These are phyloP conservation scores for Deinandra increscens DNA, from an alignment of 129 eudicot species.

Conservation along the genomic window DNA sequence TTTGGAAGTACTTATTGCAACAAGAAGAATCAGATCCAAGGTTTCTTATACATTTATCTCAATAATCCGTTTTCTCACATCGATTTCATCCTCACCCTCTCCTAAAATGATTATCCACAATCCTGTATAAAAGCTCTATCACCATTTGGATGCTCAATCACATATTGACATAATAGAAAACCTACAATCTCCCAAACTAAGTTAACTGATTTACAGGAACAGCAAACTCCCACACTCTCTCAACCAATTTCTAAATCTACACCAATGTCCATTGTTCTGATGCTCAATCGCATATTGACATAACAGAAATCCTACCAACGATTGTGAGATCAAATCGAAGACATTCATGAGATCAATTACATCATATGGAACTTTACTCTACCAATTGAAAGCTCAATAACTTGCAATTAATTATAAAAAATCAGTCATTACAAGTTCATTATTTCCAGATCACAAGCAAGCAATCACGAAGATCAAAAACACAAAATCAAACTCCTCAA, in stretches of 20 bases:
- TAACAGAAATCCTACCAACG: background rate
- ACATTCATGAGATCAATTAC: background rate
- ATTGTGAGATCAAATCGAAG: constrained; percentile 1
- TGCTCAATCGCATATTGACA: too few species aligned
- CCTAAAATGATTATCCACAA: background rate
- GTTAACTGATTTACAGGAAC: background rate
- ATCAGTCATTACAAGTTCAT: background rate
- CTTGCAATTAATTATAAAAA: background rate
- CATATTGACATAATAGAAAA: background rate
- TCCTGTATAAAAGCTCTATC: background rate
- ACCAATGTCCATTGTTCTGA: too few species aligned
- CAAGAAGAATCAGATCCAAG: background rate
- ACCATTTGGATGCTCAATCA: background rate
- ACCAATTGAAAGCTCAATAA: background rate
- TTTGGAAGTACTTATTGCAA: background rate
- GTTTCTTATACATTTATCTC: background rate
- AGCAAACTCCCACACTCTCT: too few species aligned
- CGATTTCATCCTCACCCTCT: background rate
- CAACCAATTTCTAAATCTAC: too few species aligned
- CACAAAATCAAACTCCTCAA: constrained; percentile 4
- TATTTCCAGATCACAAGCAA: background rate
- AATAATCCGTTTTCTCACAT: background rate
- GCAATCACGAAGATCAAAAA: background rate
- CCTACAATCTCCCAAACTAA: constrained; percentile 3
- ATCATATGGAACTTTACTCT: background rate